These are phyloP conservation scores for Gonapodya prolifera DNA, from an alignment of 192 early-diverging fungal genomes.

Conservation along the genomic window DNA sequence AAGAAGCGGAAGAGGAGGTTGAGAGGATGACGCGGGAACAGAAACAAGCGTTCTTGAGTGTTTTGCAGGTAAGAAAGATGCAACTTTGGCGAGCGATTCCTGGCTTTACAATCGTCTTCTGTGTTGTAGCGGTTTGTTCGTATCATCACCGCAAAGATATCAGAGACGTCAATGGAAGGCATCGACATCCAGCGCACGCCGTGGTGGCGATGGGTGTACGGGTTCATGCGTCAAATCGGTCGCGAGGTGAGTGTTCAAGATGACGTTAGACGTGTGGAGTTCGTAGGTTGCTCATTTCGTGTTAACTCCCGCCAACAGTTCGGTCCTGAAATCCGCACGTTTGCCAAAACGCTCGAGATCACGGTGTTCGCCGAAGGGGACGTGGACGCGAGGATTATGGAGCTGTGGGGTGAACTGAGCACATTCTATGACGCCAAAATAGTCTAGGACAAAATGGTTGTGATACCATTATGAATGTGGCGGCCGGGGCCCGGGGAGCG, in stretches of 20 bases:
- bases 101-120: neutral
- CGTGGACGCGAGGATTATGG: no score
- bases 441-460: no score
- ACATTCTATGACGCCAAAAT: no score
- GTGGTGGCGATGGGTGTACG: constrained; percentile 47
- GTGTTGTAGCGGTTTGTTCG: neutral
- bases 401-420: no score
- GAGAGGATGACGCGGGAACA: constrained; percentile 40
- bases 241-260: constrained; percentile 40
- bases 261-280: neutral
- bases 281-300: neutral
- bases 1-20: neutral
- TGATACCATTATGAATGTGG: no score
- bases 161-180: neutral
- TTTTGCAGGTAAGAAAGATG: constrained; percentile 11
- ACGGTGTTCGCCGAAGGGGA: neutral
- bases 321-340: neutral
- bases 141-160: neutral
- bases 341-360: neutral
- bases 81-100: constrained; percentile 15
- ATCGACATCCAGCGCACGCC: constrained; percentile 12
- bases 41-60: constrained; percentile 18
- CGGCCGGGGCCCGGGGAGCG: no score
- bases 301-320: neutral
- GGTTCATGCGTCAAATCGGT: constrained; percentile 46